A percentile compares a stretch with the other conserved stretches of the same genome.
Evolutionary conservation across 306 rosid genomes (phyloP).

Genomic region (Citrullus colocynthis): DNA sequence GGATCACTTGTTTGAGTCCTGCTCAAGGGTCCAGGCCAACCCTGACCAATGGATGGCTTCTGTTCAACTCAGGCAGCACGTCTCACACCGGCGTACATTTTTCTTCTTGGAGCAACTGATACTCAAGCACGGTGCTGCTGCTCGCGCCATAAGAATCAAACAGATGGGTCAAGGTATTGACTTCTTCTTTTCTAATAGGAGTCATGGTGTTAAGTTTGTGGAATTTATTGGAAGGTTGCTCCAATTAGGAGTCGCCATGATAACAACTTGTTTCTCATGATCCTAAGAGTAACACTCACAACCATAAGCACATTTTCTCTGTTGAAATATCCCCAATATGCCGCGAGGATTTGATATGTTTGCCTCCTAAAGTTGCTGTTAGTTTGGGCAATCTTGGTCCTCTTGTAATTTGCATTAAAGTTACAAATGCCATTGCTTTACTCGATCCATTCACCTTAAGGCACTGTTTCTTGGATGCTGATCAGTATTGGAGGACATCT

Average conservation of each 20-base stretch:
- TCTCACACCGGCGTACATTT: conserved; percentile 44
- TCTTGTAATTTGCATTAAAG: conserved; percentile 58
- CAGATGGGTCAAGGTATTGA: conserved; percentile 64
- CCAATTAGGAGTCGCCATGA: conserved; percentile 36
- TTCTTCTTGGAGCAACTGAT: conserved; percentile 60
- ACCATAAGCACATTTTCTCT: conserved; percentile 51
- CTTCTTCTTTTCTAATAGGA: conserved; percentile 51
- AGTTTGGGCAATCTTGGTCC: conserved; percentile 66
- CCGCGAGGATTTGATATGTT: conserved; percentile 60
- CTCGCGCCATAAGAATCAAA: conserved; percentile 40
- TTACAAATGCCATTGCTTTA: conserved; percentile 49
- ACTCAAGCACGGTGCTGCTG: conserved; percentile 57
- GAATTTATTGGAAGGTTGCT: conserved; percentile 48
- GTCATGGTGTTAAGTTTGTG: conserved; percentile 51
- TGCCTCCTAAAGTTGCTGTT: conserved; percentile 44
- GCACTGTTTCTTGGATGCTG: conserved; percentile 49
- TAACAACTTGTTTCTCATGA: conserved; percentile 63
- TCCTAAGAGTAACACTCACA: conserved; percentile 43
- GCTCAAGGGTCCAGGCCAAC: conserved; percentile 54
- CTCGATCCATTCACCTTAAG: conserved; percentile 57
- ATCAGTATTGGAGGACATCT: conserved; percentile 55
- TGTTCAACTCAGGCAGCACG: conserved; percentile 62
- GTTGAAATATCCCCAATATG: conserved; percentile 57
- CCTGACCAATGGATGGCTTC: conserved; percentile 66
- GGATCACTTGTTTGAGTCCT: conserved; percentile 50